phyloP scores from a whole-genome alignment of 176 grass and related monocot genomes.

The Bromus sterilis region DNA sequence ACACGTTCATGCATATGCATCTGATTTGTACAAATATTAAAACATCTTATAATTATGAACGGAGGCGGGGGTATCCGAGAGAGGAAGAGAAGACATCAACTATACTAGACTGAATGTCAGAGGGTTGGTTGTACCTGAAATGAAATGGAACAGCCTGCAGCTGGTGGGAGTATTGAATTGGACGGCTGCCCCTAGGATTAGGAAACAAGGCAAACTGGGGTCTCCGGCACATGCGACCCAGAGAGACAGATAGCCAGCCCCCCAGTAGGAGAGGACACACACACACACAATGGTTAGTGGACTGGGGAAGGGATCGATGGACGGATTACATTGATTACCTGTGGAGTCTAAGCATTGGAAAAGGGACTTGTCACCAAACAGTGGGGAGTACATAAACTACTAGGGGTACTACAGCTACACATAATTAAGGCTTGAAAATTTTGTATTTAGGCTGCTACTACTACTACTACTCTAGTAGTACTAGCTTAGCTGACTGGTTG shows the following conservation, averaged over 20 bases:
- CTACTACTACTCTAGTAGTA: no score
- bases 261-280: no score
- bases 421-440: neutral
- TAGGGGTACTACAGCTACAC: neutral
- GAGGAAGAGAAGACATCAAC: neutral
- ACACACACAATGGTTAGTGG: conserved; percentile 4
- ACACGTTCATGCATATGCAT: no score
- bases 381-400: neutral
- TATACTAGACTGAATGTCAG: neutral
- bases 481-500: no score
- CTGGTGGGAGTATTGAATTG: conserved; percentile 37
- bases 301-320: neutral
- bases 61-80: no score
- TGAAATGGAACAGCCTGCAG: conserved; percentile 20
- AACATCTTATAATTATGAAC: no score
- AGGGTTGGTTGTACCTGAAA: conserved; percentile 21
- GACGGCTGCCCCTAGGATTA: conserved; percentile 1
- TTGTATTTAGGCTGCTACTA: neutral
- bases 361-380: neutral
- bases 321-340: neutral
- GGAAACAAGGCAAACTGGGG: conserved; percentile 26
- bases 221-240: conserved; percentile 33
- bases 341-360: neutral
- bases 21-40: no score
- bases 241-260: conserved; percentile 28